Base-by-base conservation (phyloP, 2,329 filamentous ascomycete species). In the Talaromyces sp. region DNA sequence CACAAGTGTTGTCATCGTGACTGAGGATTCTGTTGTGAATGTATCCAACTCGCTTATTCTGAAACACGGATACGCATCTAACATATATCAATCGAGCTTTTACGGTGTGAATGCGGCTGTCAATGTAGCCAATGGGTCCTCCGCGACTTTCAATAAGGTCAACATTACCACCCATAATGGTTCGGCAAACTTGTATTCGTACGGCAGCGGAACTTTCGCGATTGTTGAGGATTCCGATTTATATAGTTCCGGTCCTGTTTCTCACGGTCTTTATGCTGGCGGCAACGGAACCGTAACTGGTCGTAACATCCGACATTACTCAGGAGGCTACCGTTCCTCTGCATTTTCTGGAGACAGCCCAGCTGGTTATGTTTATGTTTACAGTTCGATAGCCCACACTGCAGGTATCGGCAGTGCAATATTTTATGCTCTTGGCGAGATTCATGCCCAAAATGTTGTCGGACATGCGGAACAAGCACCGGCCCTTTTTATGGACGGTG, bases 161-260 rank as follows among this genome's bases (percentile, higher is more conserved):
- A 74, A 73, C 58, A 64, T 73, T 21, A 74, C 71, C 4, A 64
- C 67, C 0, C 72, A 74, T 62, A 73, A 74, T 54, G 72, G 72
- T 7, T 71, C 71, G 2, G 71, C 72, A 11, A 71, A 73, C 17
- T 41, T 74, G 41, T 74, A 71, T 41, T 61, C 68, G 4, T 73
- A 71, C 35, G 72, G 71, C 27, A 66, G 64, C 4, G 68, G 65
- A 41, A 70, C 68, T 0, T 58, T 66, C 11, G 67, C 71, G 4
- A 55, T 70, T 56, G 66, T 73, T 14, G 62, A 60, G 32, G 61
- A 71, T 56, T 56, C 66, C 2, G 67, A 68, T 64, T 65, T 74
- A 2, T 74, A 74, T 64, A 68, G 66, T 9, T 72, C 70, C 7
- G 71, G 71, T 0, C 71, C 71, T 1, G 67, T 71, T 1, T 64